Evolutionary conservation across 2,329 filamentous ascomycete genomes (phyloP).

Genomic region (Pseudocercospora fuligena): DNA sequence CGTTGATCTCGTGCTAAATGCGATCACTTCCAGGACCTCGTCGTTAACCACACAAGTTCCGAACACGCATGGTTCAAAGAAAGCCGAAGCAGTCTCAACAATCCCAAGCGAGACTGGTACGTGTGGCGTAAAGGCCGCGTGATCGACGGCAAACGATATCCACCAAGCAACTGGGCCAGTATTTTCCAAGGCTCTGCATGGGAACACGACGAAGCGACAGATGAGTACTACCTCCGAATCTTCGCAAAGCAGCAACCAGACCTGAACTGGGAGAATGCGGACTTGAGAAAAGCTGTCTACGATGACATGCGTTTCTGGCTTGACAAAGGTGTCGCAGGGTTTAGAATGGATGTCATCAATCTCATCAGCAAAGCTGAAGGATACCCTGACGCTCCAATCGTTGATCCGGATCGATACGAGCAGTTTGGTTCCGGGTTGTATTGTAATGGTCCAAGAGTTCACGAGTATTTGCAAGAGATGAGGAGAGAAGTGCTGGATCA

Average conservation of each 20-base stretch:
- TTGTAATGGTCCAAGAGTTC: slow-evolving; percentile 26
- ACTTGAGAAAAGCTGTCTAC: slow-evolving; percentile 50
- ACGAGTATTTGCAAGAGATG: slow-evolving; percentile 26
- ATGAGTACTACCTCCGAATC: slow-evolving; percentile 55
- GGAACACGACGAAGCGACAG: slow-evolving; percentile 52
- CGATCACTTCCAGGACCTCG: slow-evolving; percentile 43
- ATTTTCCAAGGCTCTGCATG: slow-evolving; percentile 48
- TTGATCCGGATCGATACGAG: slow-evolving; percentile 37
- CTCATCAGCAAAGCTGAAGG: slow-evolving; percentile 51
- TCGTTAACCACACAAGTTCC: slow-evolving; percentile 39
- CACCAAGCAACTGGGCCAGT: slow-evolving; percentile 62
- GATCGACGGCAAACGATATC: slow-evolving; percentile 57
- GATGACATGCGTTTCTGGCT: slow-evolving; percentile 55
- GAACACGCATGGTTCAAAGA: slow-evolving; percentile 65
- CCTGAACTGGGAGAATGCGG: slow-evolving; percentile 54
- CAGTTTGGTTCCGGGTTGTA: slow-evolving; percentile 29
- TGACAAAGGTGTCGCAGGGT: slow-evolving; percentile 48
- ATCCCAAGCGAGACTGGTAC: slow-evolving; percentile 65
- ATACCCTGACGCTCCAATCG: slow-evolving; percentile 49
- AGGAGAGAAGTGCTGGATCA: slow-evolving; percentile 49
- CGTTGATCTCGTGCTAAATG: no score
- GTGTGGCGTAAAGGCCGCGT: slow-evolving; percentile 69
- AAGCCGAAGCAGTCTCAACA: slow-evolving; percentile 54
- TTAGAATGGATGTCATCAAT: slow-evolving; percentile 56
- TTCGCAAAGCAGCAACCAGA: slow-evolving; percentile 54